Percentiles rank a stretch among this genome's conserved stretches.
These are phyloP conservation scores for Pythium apleroticum DNA, from an alignment of 352 stramenopile genomes.

Conservation along the genomic window DNA sequence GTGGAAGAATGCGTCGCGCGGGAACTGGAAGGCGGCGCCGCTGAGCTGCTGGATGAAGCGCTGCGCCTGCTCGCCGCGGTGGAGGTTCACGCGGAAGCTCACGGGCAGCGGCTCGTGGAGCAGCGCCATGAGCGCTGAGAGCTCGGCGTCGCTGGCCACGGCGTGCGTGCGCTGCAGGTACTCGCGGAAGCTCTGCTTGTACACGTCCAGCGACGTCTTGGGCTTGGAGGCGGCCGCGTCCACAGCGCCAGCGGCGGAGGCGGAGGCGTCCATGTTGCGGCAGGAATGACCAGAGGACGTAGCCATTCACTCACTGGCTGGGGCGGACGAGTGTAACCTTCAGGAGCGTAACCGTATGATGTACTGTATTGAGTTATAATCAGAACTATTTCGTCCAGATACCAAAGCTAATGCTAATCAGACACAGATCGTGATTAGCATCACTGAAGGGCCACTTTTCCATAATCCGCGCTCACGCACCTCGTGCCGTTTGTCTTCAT, in stretches of 20 bases:
- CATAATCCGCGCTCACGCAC: neutral
- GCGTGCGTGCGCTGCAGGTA: slow-evolving; percentile 69
- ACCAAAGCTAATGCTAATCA: slow-evolving; percentile 23
- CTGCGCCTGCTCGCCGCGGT: slow-evolving; percentile 55
- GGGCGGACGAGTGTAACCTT: slow-evolving; percentile 7
- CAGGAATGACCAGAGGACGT: neutral
- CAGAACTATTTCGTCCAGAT: slow-evolving; percentile 11
- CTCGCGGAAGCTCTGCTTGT: slow-evolving; percentile 85
- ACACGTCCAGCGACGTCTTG: slow-evolving; percentile 66
- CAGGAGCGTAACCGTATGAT: neutral
- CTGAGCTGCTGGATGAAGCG: slow-evolving; percentile 49
- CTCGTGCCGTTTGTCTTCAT: slow-evolving; percentile 19
- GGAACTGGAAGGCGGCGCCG: slow-evolving; percentile 54
- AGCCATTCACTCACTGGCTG: slow-evolving; percentile 9
- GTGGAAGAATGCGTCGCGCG: slow-evolving; percentile 49
- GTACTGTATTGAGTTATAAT: slow-evolving; percentile 13
- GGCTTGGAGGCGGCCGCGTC: slow-evolving; percentile 20
- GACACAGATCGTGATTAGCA: slow-evolving; percentile 1
- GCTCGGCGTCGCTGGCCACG: slow-evolving; percentile 48
- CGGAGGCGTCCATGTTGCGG: neutral
- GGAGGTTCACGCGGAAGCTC: slow-evolving; percentile 82
- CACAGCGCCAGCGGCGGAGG: neutral
- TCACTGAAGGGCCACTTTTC: neutral
- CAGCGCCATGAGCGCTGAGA: slow-evolving; percentile 65
- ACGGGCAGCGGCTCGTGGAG: slow-evolving; percentile 77